A percentile compares a stretch with the other conserved stretches of the same genome.
Evolutionary conservation across 192 early-diverging fungal species (phyloP).

Genomic region (Coemansia sp.): DNA sequence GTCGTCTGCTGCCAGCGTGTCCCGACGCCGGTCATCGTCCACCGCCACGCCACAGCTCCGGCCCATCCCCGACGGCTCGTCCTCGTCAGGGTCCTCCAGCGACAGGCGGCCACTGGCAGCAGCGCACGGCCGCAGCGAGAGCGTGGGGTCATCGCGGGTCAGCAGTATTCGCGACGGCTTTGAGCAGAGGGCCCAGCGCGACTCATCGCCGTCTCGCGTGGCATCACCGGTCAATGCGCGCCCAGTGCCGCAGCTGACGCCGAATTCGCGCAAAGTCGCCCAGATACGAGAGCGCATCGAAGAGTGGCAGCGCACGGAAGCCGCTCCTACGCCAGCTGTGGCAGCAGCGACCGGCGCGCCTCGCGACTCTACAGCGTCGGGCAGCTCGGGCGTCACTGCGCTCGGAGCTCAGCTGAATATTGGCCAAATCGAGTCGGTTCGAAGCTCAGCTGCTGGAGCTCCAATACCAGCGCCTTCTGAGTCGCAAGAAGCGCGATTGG

Average conservation of each 20-base stretch:
- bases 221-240: not conserved
- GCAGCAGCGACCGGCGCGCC: not conserved
- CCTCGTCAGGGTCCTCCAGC: conserved; percentile 4
- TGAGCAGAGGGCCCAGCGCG: conserved; percentile 29
- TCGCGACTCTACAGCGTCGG: conserved; percentile 11
- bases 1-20: not conserved
- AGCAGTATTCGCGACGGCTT: conserved; percentile 49
- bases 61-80: not conserved
- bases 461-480: not conserved
- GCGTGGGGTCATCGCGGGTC: conserved; percentile 43
- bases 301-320: conserved; percentile 46
- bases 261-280: conserved; percentile 39
- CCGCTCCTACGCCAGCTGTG: not conserved
- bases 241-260: conserved; percentile 13
- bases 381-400: conserved; percentile 27
- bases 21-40: conserved; percentile 25
- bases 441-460: not conserved
- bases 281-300: conserved; percentile 48
- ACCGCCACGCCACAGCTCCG: conserved; percentile 6
- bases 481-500: conserved; percentile 9
- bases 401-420: conserved; percentile 29
- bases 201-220: conserved; percentile 2
- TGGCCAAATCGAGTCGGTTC: conserved; percentile 38
- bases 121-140: conserved; percentile 37
- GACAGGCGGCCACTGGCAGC: conserved; percentile 3